phyloP scores from a whole-genome alignment of 108 stramenopile species.

The Skeletonema grethae region DNA sequence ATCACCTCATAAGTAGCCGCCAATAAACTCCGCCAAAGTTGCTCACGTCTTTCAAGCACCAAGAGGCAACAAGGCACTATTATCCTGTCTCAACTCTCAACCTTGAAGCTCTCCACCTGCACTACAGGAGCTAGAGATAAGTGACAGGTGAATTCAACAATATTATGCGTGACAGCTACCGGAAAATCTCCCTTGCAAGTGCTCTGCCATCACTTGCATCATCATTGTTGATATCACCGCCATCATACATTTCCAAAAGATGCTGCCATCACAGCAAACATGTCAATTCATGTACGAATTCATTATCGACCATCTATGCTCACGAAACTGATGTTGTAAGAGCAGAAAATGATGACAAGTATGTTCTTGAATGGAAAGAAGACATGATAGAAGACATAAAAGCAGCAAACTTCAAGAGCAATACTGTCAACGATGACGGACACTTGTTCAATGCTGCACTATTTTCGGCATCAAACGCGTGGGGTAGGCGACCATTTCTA shows the following conservation, averaged over 20 bases:
- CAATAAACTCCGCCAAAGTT: too few relatives aligned
- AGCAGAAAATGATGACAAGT: not conserved
- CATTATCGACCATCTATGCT: not conserved
- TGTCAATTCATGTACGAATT: not conserved
- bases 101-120: too few relatives aligned
- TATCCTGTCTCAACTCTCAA: too few relatives aligned
- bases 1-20: too few relatives aligned
- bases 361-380: not conserved
- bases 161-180: not conserved
- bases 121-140: too few relatives aligned
- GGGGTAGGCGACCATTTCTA: conserved; percentile 70
- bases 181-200: not conserved
- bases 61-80: too few relatives aligned
- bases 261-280: not conserved
- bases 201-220: not conserved
- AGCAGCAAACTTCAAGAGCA: not conserved
- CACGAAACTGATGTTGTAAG: not conserved
- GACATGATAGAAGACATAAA: not conserved
- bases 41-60: too few relatives aligned
- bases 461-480: conserved; percentile 47
- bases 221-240: not conserved
- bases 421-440: not conserved
- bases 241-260: not conserved
- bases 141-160: not conserved
- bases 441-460: conserved; percentile 8